A percentile compares a stretch with the other conserved stretches of the same genome.
Conservation (phyloP, 352 stramenopile species). For the Phytophthora colocasiae region DNA sequence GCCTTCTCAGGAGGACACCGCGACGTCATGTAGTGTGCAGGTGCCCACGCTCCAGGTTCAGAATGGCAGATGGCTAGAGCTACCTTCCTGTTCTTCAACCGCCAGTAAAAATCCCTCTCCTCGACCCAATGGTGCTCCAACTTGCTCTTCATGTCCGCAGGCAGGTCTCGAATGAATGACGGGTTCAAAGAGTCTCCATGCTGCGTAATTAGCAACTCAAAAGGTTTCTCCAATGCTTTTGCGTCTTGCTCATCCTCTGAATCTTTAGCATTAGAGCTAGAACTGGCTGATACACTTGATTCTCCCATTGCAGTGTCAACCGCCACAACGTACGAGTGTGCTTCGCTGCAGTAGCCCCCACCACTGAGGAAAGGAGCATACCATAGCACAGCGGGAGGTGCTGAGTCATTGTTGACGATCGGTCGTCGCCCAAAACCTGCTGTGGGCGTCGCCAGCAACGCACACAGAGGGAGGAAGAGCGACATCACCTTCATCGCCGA, state of each 20-base stretch:
- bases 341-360: constrained; percentile 93
- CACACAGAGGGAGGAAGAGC: constrained; percentile 14
- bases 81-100: constrained; percentile 43
- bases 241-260: constrained; percentile 15
- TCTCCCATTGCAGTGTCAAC: constrained; percentile 48
- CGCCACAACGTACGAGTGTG: constrained; percentile 85
- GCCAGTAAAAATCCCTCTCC: constrained; percentile 73
- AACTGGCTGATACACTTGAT: constrained; percentile 4
- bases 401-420: neutral
- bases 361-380: constrained; percentile 93
- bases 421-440: constrained; percentile 5
- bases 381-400: constrained; percentile 74
- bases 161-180: constrained; percentile 68
- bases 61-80: constrained; percentile 92
- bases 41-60: constrained; percentile 93
- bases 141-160: constrained; percentile 51
- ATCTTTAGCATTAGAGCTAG: neutral
- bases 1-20: constrained; percentile 62
- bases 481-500: constrained; percentile 6
- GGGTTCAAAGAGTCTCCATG: constrained; percentile 75
- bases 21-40: constrained; percentile 71
- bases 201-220: constrained; percentile 69
- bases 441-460: constrained; percentile 14
- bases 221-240: constrained; percentile 32
- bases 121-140: constrained; percentile 78